Evolutionary conservation across 1,139 yeast species (phyloP).

Genomic region (Yamadazyma jaroonii): DNA sequence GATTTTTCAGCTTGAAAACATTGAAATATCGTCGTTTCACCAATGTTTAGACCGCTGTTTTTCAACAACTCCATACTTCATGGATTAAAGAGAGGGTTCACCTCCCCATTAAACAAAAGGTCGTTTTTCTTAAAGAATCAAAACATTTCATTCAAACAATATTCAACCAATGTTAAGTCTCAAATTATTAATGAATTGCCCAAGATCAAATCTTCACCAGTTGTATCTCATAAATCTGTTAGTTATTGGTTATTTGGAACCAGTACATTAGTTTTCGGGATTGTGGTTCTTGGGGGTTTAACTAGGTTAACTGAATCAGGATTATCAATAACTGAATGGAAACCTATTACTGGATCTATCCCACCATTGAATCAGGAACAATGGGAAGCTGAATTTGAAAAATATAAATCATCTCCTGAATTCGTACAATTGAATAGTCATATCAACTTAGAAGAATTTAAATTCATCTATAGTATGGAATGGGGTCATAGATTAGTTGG

Average conservation of each 20-base stretch:
- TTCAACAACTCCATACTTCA: conserved; percentile 14
- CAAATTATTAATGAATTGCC: conserved; percentile 1
- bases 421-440: conserved; percentile 86
- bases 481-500: conserved; percentile 97
- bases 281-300: conserved; percentile 94
- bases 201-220: conserved; percentile 10
- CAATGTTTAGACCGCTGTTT: conserved; percentile 14
- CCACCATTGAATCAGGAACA: conserved; percentile 81
- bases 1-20: neutral
- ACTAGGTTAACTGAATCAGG: conserved; percentile 96
- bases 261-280: conserved; percentile 88
- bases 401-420: conserved; percentile 87
- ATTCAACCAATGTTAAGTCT: conserved; percentile 9
- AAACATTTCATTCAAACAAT: conserved; percentile 7
- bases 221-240: conserved; percentile 48
- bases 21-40: no score
- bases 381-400: conserved; percentile 82
- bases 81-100: conserved; percentile 10
- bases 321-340: conserved; percentile 96
- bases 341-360: conserved; percentile 90
- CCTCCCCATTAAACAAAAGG: conserved; percentile 9
- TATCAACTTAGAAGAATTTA: conserved; percentile 88
- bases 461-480: conserved; percentile 94
- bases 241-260: conserved; percentile 94
- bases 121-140: conserved; percentile 11